Evolutionary conservation across 176 grass and related monocot genomes (phyloP).

Genomic region (Tillandsia leiboldiana): DNA sequence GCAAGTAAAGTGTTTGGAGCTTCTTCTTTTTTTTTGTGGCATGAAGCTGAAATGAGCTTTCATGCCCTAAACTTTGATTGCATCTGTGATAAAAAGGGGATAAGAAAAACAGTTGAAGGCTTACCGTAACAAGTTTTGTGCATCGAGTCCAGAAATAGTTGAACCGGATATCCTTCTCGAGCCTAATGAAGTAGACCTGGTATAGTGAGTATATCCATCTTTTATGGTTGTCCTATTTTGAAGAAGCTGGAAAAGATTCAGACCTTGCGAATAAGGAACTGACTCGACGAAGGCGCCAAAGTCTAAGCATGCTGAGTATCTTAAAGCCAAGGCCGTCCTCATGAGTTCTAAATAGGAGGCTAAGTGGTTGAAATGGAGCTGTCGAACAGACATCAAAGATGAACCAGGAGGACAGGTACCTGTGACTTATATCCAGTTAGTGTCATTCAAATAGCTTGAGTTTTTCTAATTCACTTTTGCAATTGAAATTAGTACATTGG

Average conservation of each 20-base stretch:
- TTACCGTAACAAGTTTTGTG: conserved; percentile 78
- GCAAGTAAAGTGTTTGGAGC: too few species aligned
- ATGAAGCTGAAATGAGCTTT: conserved; percentile 5
- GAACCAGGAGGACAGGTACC: conserved; percentile 88
- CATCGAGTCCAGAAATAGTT: conserved; percentile 82
- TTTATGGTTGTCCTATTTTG: conserved; percentile 14
- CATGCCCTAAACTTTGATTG: not conserved
- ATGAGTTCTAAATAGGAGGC: conserved; percentile 46
- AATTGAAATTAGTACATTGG: conserved; percentile 8
- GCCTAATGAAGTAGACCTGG: conserved; percentile 37
- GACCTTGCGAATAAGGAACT: conserved; percentile 84
- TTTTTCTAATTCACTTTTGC: conserved; percentile 12
- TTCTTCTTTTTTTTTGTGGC: not conserved
- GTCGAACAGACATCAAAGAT: conserved; percentile 90
- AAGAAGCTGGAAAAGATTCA: conserved; percentile 12
- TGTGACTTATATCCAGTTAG: conserved; percentile 27
- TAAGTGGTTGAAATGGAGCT: conserved; percentile 68
- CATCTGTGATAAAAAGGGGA: not conserved
- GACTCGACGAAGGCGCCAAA: conserved; percentile 82
- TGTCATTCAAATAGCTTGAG: not conserved
- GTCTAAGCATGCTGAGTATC: conserved; percentile 70
- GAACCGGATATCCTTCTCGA: conserved; percentile 77
- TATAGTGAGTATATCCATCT: conserved; percentile 26
- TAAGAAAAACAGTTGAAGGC: conserved; percentile 22
- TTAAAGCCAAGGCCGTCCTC: conserved; percentile 53